A percentile compares a stretch with the other conserved stretches of the same genome.
phyloP scores from a whole-genome alignment of 148 eudicot genomes.

The Polygonum aviculare region DNA sequence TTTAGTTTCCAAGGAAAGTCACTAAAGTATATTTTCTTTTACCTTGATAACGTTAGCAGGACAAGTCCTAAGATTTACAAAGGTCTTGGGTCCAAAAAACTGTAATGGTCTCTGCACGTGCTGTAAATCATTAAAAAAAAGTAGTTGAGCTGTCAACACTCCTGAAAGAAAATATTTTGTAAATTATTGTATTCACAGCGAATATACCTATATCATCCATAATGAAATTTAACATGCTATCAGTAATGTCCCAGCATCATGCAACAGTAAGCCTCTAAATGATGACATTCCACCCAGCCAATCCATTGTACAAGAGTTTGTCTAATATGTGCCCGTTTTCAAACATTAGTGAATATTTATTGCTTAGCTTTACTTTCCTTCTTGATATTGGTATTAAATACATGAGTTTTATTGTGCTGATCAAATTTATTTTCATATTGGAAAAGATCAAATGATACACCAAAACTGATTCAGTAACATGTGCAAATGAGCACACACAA shows the following conservation, averaged over 20 bases:
- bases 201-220: background rate
- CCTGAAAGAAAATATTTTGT: background rate
- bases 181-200: background rate
- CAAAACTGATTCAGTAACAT: background rate
- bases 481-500: background rate
- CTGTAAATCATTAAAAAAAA: slow-evolving; percentile 39
- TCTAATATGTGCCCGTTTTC: background rate
- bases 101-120: slow-evolving; percentile 91
- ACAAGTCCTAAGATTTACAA: slow-evolving; percentile 61
- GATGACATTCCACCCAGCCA: background rate
- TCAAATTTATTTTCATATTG: background rate
- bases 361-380: background rate
- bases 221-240: background rate
- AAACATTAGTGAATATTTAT: background rate
- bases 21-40: background rate
- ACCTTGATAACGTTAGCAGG: slow-evolving; percentile 87
- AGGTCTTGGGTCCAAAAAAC: slow-evolving; percentile 95
- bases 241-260: background rate
- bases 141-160: slow-evolving; percentile 1
- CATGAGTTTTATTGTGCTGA: background rate
- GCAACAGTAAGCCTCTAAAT: background rate
- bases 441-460: background rate
- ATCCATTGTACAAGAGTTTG: background rate
- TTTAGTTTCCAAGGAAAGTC: background rate
- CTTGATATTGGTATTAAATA: background rate